phyloP scores from a whole-genome alignment of 345 rosid species.

The Salix exigua region DNA sequence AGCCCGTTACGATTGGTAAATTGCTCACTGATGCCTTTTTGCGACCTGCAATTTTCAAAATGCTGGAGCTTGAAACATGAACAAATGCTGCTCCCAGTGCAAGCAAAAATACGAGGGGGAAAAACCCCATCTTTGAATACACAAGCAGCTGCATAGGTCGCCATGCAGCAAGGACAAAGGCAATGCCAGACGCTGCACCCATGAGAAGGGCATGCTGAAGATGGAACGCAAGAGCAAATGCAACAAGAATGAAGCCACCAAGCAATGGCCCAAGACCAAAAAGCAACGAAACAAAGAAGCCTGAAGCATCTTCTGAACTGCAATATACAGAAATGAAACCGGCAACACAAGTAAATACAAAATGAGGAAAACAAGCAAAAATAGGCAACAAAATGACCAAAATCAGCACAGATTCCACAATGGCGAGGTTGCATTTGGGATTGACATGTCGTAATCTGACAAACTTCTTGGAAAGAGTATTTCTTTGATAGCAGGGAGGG shows the following conservation, averaged over 20 bases:
- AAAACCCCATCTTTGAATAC: slow-evolving; percentile 72
- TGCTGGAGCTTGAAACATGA: slow-evolving; percentile 53
- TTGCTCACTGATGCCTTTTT: slow-evolving; percentile 52
- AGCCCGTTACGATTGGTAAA: slow-evolving; percentile 48
- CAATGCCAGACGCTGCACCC: slow-evolving; percentile 95
- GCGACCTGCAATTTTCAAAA: slow-evolving; percentile 47
- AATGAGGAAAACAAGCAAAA: neutral
- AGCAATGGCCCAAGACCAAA: slow-evolving; percentile 95
- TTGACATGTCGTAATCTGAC: neutral
- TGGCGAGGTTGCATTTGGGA: neutral
- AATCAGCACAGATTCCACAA: neutral
- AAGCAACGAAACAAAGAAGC: slow-evolving; percentile 90
- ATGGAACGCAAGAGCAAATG: slow-evolving; percentile 66
- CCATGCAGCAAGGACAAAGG: slow-evolving; percentile 85
- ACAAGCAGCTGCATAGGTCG: slow-evolving; percentile 80
- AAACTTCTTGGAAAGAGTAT: neutral
- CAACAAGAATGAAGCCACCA: slow-evolving; percentile 75
- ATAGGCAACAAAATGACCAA: neutral
- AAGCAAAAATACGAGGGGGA: slow-evolving; percentile 53
- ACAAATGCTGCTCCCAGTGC: slow-evolving; percentile 53
- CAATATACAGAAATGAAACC: slow-evolving; percentile 24
- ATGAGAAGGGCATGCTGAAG: slow-evolving; percentile 90
- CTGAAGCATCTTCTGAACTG: slow-evolving; percentile 97
- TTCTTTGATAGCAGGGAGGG: neutral
- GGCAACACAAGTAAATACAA: slow-evolving; percentile 4